phyloP scores from a whole-genome alignment of 495 filamentous ascomycete genomes.

The Penicillium pulvis region DNA sequence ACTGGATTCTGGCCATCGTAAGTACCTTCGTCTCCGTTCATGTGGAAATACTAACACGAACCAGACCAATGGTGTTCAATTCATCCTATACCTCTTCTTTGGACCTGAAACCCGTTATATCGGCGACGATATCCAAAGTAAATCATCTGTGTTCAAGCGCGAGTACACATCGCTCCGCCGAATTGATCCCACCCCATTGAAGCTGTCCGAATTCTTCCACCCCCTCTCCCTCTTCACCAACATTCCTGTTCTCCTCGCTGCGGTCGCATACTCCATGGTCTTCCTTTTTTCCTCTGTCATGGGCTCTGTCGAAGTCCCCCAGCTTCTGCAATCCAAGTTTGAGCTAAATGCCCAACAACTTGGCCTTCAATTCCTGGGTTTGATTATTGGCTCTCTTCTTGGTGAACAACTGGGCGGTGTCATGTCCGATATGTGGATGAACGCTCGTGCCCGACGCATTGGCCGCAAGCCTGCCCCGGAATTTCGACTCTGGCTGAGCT shows the following conservation, averaged over 20 bases:
- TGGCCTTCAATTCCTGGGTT: conserved; percentile 54
- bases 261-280: conserved; percentile 53
- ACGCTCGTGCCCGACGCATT: conserved; percentile 32
- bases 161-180: conserved; percentile 48
- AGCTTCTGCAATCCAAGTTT: conserved; percentile 53
- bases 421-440: conserved; percentile 57
- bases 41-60: neutral
- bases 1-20: conserved; percentile 49
- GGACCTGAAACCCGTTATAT: conserved; percentile 61
- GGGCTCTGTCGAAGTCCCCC: conserved; percentile 55
- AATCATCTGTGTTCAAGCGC: conserved; percentile 38
- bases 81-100: conserved; percentile 56
- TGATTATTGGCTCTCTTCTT: conserved; percentile 57
- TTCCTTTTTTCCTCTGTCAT: conserved; percentile 53
- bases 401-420: conserved; percentile 58
- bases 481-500: conserved; percentile 55
- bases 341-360: conserved; percentile 54
- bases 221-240: conserved; percentile 46
- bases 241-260: conserved; percentile 48
- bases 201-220: conserved; percentile 45
- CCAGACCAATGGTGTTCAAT: conserved; percentile 54
- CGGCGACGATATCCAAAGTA: conserved; percentile 25
- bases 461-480: conserved; percentile 41
- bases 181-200: conserved; percentile 52
- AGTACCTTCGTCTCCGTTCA: conserved; percentile 13